A percentile compares a stretch with the other conserved stretches of the same genome.
phyloP scores from a whole-genome alignment of 176 grass and related monocot species.

The Oryza brachyantha region DNA sequence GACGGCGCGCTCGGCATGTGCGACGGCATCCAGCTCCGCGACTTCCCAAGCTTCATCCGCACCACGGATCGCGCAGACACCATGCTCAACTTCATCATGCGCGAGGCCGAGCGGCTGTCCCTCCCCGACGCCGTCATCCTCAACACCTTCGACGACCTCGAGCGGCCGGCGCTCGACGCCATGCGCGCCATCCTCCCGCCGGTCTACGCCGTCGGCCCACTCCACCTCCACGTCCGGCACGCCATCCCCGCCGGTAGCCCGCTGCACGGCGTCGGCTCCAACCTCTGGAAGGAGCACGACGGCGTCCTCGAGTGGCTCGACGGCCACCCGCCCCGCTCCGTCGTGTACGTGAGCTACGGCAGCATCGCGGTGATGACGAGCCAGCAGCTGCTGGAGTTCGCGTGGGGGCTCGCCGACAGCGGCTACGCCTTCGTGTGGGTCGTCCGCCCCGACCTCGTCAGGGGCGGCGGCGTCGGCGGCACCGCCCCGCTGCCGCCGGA shows the following conservation, averaged over 20 bases:
- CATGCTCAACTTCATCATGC: conserved; percentile 37
- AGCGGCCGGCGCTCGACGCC: conserved; percentile 19
- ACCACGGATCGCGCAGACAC: conserved; percentile 40
- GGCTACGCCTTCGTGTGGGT: conserved; percentile 67
- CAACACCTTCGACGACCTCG: conserved; percentile 52
- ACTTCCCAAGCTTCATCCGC: conserved; percentile 52
- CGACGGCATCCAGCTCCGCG: conserved; percentile 29
- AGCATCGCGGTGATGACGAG: conserved; percentile 65
- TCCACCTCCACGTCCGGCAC: conserved; percentile 24
- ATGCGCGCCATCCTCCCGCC: conserved; percentile 36
- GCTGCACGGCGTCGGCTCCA: conserved; percentile 38
- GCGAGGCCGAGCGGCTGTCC: conserved; percentile 21
- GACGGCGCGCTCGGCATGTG: conserved; percentile 41
- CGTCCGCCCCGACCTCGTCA: conserved; percentile 57
- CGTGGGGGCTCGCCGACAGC: conserved; percentile 65
- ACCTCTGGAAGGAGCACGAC: conserved; percentile 60
- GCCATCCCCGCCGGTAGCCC: neutral
- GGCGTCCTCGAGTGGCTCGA: conserved; percentile 57
- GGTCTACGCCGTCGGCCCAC: conserved; percentile 47
- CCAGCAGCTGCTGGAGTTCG: conserved; percentile 61
- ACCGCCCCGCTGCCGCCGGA: conserved; percentile 42
- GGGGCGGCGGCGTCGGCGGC: too few relatives aligned
- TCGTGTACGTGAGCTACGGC: conserved; percentile 81
- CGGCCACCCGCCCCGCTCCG: conserved; percentile 20
- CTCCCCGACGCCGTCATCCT: conserved; percentile 44